These are phyloP conservation scores for Remersonia thermophila DNA, from an alignment of 2,329 filamentous ascomycete genomes.

Conservation along the genomic window DNA sequence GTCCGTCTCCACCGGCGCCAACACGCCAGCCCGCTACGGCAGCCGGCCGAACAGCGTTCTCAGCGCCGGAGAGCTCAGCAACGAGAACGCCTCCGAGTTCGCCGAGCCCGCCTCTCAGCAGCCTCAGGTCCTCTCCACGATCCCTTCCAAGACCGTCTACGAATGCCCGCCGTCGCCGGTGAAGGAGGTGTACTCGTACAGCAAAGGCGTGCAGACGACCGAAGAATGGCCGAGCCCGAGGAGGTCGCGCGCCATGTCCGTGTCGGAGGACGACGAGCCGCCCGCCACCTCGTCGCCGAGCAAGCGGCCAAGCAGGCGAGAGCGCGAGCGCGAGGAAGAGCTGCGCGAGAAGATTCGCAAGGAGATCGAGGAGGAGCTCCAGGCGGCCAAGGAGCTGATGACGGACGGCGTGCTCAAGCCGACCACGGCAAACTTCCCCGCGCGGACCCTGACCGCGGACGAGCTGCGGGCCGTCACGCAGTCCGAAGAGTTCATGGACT, in stretches of 20 bases:
- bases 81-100: conserved; percentile 50
- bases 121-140: conserved; percentile 61
- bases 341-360: conserved; percentile 70
- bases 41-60: conserved; percentile 80
- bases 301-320: conserved; percentile 67
- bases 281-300: conserved; percentile 43
- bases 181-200: conserved; percentile 87
- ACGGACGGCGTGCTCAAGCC: conserved; percentile 37
- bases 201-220: conserved; percentile 87
- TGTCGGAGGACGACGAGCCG: conserved; percentile 50
- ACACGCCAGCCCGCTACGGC: conserved; percentile 53
- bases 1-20: conserved; percentile 52
- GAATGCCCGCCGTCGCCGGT: conserved; percentile 66
- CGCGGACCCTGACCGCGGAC: conserved; percentile 66
- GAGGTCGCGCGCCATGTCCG: conserved; percentile 41
- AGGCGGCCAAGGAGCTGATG: conserved; percentile 52
- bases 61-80: conserved; percentile 70
- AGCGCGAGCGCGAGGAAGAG: conserved; percentile 77
- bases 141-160: conserved; percentile 62
- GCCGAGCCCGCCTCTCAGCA: conserved; percentile 24
- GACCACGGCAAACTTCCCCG: conserved; percentile 51
- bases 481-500: conserved; percentile 87
- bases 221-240: conserved; percentile 54
- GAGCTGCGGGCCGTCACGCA: conserved; percentile 83
- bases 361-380: conserved; percentile 88